phyloP scores from a whole-genome alignment of 78 protist species.

The Dictyostelium citrinum region DNA sequence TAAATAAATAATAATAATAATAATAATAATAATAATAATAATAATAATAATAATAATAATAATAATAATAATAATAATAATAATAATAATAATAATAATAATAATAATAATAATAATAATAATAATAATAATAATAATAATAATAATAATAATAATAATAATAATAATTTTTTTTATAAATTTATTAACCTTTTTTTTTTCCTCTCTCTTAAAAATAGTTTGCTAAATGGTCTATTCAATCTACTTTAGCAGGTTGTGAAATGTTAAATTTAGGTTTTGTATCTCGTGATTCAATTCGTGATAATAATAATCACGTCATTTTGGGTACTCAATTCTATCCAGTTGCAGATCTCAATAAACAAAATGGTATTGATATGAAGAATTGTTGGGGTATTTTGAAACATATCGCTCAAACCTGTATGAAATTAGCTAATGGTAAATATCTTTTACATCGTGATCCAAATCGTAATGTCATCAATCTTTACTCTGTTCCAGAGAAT shows the following conservation, averaged over 20 bases:
- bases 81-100: too few relatives aligned
- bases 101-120: too few relatives aligned
- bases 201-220: background rate
- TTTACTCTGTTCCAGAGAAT: slow-evolving; percentile 68
- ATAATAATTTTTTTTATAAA: too few relatives aligned
- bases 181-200: background rate
- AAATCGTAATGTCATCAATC: slow-evolving; percentile 55
- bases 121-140: too few relatives aligned
- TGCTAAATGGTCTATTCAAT: slow-evolving; percentile 82
- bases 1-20: too few relatives aligned
- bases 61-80: too few relatives aligned
- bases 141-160: too few relatives aligned
- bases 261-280: slow-evolving; percentile 81
- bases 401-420: slow-evolving; percentile 39
- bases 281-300: slow-evolving; percentile 28
- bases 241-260: slow-evolving; percentile 67
- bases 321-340: slow-evolving; percentile 79
- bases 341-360: slow-evolving; percentile 79
- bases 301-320: slow-evolving; percentile 38
- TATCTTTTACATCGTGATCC: slow-evolving; percentile 89
- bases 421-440: slow-evolving; percentile 81
- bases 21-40: too few relatives aligned
- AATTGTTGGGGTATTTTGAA: slow-evolving; percentile 83
- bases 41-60: too few relatives aligned
- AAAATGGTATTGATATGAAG: slow-evolving; percentile 76